Evolutionary conservation across 2,329 filamentous ascomycete species (phyloP).

Genomic region (Metarhizium guizhouense): DNA sequence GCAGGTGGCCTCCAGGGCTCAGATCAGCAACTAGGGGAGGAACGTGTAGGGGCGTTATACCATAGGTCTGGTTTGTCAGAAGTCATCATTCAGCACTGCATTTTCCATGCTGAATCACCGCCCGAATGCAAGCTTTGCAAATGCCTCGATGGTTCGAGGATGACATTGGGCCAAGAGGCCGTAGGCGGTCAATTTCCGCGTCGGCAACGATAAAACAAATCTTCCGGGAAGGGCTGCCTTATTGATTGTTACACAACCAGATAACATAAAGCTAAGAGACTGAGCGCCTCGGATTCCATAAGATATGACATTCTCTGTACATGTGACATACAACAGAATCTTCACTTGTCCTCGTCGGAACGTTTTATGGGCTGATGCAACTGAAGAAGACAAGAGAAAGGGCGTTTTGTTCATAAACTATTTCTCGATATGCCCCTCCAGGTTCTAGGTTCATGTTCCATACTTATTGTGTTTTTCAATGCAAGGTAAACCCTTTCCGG

Average conservation of each 20-base stretch:
- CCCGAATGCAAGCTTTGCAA: background rate
- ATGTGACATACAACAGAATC: background rate
- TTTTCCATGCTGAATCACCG: background rate
- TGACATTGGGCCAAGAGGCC: background rate
- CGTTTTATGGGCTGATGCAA: background rate
- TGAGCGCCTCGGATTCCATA: background rate
- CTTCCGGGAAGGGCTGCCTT: background rate
- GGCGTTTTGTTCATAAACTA: no score
- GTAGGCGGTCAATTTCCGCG: background rate
- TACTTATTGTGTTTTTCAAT: no score
- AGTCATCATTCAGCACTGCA: background rate
- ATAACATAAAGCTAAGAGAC: background rate
- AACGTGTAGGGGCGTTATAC: conserved; percentile 1
- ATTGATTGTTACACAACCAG: background rate
- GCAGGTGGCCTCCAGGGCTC: background rate
- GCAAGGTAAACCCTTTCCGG: no score
- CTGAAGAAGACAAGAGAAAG: background rate
- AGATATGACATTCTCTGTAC: background rate
- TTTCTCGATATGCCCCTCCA: no score
- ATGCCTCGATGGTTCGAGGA: background rate
- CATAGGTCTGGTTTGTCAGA: background rate
- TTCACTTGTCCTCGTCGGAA: background rate
- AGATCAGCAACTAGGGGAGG: background rate
- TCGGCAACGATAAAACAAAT: background rate
- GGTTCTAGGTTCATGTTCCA: no score